A percentile compares a stretch with the other conserved stretches of the same genome.
Conservation (phyloP, 495 filamentous ascomycete genomes). For the Neurospora discreta region DNA sequence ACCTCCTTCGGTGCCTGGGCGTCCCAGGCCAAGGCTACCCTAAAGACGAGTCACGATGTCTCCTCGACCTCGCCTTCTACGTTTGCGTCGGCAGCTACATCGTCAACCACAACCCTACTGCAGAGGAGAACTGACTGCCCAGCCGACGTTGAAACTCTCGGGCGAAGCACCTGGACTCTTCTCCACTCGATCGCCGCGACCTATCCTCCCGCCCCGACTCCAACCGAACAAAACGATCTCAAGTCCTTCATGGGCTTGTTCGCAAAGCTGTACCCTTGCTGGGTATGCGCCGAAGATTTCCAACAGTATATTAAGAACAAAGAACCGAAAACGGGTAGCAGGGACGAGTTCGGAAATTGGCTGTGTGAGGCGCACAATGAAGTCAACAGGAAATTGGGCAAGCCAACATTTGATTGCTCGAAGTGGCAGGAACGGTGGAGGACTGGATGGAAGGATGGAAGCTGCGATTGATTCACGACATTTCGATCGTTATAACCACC, state of each 20-base stretch:
- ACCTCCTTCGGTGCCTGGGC: constrained; percentile 56
- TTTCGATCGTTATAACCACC: neutral
- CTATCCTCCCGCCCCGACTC: constrained; percentile 61
- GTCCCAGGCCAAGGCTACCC: constrained; percentile 53
- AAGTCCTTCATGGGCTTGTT: constrained; percentile 69
- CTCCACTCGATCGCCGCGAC: constrained; percentile 81
- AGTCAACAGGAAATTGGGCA: constrained; percentile 89
- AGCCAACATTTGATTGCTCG: constrained; percentile 80
- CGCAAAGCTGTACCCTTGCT: constrained; percentile 82
- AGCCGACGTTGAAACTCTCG: constrained; percentile 74
- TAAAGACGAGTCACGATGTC: constrained; percentile 27
- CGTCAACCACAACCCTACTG: neutral
- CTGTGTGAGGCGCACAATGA: constrained; percentile 97
- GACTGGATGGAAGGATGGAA: constrained; percentile 85
- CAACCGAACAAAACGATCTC: constrained; percentile 60
- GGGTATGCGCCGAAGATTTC: constrained; percentile 90
- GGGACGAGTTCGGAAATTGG: constrained; percentile 79
- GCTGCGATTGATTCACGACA: constrained; percentile 29
- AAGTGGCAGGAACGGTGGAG: constrained; percentile 93
- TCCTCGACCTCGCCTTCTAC: constrained; percentile 22
- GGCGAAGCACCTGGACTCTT: constrained; percentile 83
- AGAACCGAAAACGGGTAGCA: constrained; percentile 52
- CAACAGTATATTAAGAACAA: constrained; percentile 68
- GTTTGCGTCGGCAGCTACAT: constrained; percentile 17
- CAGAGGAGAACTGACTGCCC: constrained; percentile 44